Evolutionary conservation across 768 basidiomycete species (phyloP).

Genomic region (Leucogyrophana mollusca): DNA sequence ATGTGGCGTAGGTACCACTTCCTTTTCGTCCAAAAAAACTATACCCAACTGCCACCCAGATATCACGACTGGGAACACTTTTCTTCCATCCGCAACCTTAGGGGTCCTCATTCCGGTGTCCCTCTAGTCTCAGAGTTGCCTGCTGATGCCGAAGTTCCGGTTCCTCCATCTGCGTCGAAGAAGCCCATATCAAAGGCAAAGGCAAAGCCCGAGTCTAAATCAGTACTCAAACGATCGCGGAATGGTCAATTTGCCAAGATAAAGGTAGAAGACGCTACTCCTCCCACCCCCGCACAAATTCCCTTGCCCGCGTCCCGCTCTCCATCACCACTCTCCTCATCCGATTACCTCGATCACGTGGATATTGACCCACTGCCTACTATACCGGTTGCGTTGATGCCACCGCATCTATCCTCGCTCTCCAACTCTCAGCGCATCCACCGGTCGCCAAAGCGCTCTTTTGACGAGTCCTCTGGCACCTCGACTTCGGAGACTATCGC

Average conservation of each 20-base stretch:
- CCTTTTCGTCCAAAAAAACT: conserved; percentile 3
- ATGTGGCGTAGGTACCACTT: conserved; percentile 74
- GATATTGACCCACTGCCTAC: conserved; percentile 28
- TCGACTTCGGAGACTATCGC: conserved; percentile 34
- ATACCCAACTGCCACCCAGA: conserved; percentile 34
- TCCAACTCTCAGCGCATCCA: conserved; percentile 31
- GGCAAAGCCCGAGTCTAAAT: conserved; percentile 21
- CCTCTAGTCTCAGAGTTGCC: conserved; percentile 59
- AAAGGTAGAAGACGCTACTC: conserved; percentile 17
- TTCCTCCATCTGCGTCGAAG: conserved; percentile 33
- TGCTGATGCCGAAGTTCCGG: conserved; percentile 27
- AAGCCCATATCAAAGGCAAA: conserved; percentile 32
- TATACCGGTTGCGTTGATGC: conserved; percentile 20
- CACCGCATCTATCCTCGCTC: conserved; percentile 10
- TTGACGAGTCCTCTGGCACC: conserved; percentile 54
- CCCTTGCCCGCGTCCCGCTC: conserved; percentile 40
- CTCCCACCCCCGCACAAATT: conserved; percentile 29
- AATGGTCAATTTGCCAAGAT: conserved; percentile 21
- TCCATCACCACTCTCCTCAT: conserved; percentile 31
- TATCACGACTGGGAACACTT: conserved; percentile 97
- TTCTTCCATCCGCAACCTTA: conserved; percentile 85
- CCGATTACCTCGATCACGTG: conserved; percentile 18
- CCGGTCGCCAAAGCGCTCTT: conserved; percentile 57
- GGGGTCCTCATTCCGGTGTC: conserved; percentile 78
- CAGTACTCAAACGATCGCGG: conserved; percentile 13